These are phyloP conservation scores for Straminergon stramineum DNA, from an alignment of 225 moss, liverwort and hornwort species.

Conservation along the genomic window DNA sequence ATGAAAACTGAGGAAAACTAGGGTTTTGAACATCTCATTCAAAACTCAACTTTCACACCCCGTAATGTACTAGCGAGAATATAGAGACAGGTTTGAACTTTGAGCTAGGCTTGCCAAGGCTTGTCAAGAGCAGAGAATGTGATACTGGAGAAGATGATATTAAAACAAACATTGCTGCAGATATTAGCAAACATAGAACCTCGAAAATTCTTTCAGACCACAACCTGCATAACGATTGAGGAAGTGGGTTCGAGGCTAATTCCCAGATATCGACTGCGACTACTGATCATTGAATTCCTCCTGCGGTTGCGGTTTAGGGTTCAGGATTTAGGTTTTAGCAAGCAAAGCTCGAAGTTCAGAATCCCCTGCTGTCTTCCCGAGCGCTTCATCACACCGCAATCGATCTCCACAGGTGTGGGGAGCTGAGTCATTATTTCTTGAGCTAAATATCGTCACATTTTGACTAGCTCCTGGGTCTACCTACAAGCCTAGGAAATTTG, in stretches of 20 bases:
- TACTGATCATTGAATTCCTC: not conserved
- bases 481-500: not conserved
- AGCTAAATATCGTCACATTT: not conserved
- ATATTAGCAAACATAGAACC: too few relatives aligned
- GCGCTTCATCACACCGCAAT: not conserved
- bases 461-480: not conserved
- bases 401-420: too few relatives aligned
- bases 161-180: not conserved
- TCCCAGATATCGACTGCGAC: not conserved
- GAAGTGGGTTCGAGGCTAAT: not conserved
- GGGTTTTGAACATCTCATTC: not conserved
- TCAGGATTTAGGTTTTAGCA: not conserved
- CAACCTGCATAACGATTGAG: not conserved
- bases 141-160: not conserved
- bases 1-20: not conserved
- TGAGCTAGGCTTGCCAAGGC: not conserved
- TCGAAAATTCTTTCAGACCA: not conserved
- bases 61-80: not conserved
- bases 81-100: not conserved
- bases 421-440: not conserved
- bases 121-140: not conserved
- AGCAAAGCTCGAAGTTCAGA: not conserved
- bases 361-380: not conserved
- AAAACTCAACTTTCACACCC: not conserved
- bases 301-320: not conserved